These are phyloP conservation scores for Garcia nutans DNA, from an alignment of 345 rosid species.

Conservation along the genomic window DNA sequence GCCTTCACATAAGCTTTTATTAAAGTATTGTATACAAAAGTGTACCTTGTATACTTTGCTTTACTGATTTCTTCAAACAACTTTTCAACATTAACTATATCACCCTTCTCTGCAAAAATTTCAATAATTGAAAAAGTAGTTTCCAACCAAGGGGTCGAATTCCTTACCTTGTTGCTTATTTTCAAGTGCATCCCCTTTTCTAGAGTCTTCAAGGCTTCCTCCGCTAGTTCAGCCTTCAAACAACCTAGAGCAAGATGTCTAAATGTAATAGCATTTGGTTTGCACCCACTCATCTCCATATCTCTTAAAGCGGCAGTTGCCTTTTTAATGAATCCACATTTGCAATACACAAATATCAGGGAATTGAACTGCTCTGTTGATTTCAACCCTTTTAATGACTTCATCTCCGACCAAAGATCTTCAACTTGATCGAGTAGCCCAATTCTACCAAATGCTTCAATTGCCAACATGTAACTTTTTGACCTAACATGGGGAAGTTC, in stretches of 20 bases:
- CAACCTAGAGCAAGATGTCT: conserved; percentile 91
- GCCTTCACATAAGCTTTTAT: conserved; percentile 82
- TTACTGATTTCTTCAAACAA: conserved; percentile 62
- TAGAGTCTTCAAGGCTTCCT: conserved; percentile 69
- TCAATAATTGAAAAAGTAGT: conserved; percentile 70
- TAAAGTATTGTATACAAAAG: conserved; percentile 78
- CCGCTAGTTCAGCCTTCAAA: conserved; percentile 54
- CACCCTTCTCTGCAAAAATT: conserved; percentile 72
- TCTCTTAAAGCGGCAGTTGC: conserved; percentile 64
- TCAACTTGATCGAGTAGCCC: conserved; percentile 59
- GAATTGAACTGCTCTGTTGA: conserved; percentile 78
- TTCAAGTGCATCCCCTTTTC: conserved; percentile 46
- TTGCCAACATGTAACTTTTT: conserved; percentile 64
- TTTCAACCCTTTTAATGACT: conserved; percentile 46
- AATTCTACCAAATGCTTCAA: conserved; percentile 75
- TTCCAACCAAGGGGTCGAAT: conserved; percentile 88
- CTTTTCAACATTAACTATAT: conserved; percentile 64
- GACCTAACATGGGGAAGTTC: conserved; percentile 58
- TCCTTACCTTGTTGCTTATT: conserved; percentile 51
- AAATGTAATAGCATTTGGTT: conserved; percentile 76
- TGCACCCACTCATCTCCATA: conserved; percentile 50
- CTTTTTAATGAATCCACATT: conserved; percentile 54
- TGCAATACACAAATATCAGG: conserved; percentile 69
- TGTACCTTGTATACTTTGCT: conserved; percentile 65
- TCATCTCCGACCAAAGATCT: conserved; percentile 84